A percentile compares a stretch with the other conserved stretches of the same genome.
phyloP scores from a whole-genome alignment of 192 early-diverging fungal species.

The Podila horticola region DNA sequence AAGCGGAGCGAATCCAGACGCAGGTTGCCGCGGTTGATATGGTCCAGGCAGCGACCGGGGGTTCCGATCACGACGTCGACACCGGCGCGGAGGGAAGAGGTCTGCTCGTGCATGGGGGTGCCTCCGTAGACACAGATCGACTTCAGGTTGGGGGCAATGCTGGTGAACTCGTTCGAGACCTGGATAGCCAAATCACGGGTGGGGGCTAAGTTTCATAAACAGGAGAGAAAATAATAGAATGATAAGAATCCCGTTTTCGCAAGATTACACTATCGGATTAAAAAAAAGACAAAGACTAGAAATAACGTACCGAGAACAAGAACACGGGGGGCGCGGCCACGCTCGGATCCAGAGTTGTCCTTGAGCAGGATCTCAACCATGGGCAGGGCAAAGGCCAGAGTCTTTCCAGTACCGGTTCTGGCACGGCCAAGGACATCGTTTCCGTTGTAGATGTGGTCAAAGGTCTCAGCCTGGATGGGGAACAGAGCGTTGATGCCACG shows the following conservation, averaged over 20 bases:
- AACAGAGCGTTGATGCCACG: conserved; percentile 88
- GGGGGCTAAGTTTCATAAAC: conserved; percentile 60
- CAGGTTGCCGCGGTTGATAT: conserved; percentile 84
- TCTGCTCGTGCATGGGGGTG: conserved; percentile 86
- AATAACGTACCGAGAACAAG: conserved; percentile 56
- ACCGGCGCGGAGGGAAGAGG: conserved; percentile 77
- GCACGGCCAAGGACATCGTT: conserved; percentile 79
- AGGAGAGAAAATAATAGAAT: conserved; percentile 53
- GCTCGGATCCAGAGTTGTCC: conserved; percentile 28
- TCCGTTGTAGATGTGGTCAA: conserved; percentile 76
- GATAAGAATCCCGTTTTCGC: conserved; percentile 28
- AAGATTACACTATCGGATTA: conserved; percentile 59
- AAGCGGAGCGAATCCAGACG: conserved; percentile 69
- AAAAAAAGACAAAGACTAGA: conserved; percentile 1
- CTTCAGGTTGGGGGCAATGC: conserved; percentile 71
- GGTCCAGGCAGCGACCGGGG: conserved; percentile 83
- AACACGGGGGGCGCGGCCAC: conserved; percentile 62
- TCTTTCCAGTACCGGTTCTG: conserved; percentile 85
- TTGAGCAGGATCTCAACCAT: conserved; percentile 73
- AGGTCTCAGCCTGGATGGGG: conserved; percentile 94
- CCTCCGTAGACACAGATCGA: conserved; percentile 90
- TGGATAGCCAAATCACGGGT: conserved; percentile 92
- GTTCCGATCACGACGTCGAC: conserved; percentile 85
- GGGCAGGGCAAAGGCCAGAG: conserved; percentile 80
- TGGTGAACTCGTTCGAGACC: conserved; percentile 81